These are phyloP conservation scores for Fusarium duplospermum DNA, from an alignment of 2,329 filamentous ascomycete species.

Conservation along the genomic window DNA sequence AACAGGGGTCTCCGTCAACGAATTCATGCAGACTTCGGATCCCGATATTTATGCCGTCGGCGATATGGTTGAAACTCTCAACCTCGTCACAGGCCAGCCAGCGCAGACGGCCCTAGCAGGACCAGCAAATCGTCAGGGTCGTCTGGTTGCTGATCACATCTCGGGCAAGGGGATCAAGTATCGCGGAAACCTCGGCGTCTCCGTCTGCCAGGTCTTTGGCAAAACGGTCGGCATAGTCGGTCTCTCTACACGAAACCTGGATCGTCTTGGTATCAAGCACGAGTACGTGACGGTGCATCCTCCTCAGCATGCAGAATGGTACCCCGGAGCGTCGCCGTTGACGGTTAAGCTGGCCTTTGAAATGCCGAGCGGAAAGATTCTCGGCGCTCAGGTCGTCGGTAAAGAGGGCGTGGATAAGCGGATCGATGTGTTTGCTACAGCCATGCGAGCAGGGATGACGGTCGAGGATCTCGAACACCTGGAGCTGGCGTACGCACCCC, in stretches of 20 bases:
- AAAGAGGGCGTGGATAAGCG: conserved; percentile 15
- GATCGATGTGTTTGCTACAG: conserved; percentile 17
- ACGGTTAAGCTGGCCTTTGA: conserved; percentile 14
- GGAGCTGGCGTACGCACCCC: conserved; percentile 19
- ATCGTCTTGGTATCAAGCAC: conserved; percentile 2
- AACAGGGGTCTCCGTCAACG: conserved; percentile 11
- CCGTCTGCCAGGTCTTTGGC: conserved; percentile 12
- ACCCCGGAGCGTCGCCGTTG: not conserved
- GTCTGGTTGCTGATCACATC: conserved; percentile 17
- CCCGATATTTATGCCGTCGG: conserved; percentile 17
- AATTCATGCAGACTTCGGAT: conserved; percentile 15
- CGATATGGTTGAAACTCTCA: conserved; percentile 19
- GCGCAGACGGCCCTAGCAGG: conserved; percentile 8
- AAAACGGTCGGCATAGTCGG: conserved; percentile 11
- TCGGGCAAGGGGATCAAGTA: conserved; percentile 6
- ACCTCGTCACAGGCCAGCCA: not conserved
- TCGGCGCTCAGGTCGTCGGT: conserved; percentile 16
- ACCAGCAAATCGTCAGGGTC: conserved; percentile 17
- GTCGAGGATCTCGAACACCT: conserved; percentile 19
- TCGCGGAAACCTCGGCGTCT: conserved; percentile 12
- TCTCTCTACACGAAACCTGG: conserved; percentile 6
- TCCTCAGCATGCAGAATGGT: conserved; percentile 13
- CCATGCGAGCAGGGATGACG: conserved; percentile 17
- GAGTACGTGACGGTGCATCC: conserved; percentile 17
- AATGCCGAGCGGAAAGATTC: not conserved